Base-by-base conservation (phyloP, 768 basidiomycete species). In the Russula sp. region DNA sequence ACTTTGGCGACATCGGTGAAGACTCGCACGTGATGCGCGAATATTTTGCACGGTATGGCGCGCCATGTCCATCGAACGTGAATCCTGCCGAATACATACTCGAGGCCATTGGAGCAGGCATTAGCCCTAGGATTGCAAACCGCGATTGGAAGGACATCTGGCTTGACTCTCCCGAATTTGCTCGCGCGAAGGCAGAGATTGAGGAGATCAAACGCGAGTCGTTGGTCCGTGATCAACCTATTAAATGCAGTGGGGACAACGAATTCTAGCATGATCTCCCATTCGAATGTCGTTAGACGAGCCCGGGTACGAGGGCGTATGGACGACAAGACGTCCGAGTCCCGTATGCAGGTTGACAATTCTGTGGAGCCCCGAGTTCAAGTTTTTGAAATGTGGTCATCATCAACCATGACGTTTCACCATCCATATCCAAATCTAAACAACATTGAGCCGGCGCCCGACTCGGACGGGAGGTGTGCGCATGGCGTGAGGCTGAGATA, bases 111-210 rank as follows among this genome's bases (percentile, higher is more conserved):
- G 92, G 92, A 64, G 91, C 91, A 58, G 91, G 91, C 58, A 80
- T 91, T 50, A 80, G 86, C 11, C 81, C 86, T 1, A 80, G 85
- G 56, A 80, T 91, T 50, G 89, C 89, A 1, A 81, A 87, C 55
- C 83, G 84, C 34, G 93, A 96, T 70, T 96, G 94, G 94, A 85
- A 86, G 64, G 85, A 91, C 66, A 78, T 93, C 51, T 96, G 94
- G 94, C 73, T 83, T 16, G 84, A 89, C 47, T 91, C 88, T 4
- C 77, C 83, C 0, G 88, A 95, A 74, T 76, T 62, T 55, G 67
- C 65, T 51, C 67, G 71, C 8, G 74, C 62, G 13, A 66, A 57
- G 59, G 3, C 68, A 4, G 78, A 83, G 61, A 80, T 84, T 61
- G 71, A 73, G 34, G 68, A 71, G 55, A 77, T 83, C 68, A 80